Evolutionary conservation across 2,329 filamentous ascomycete species (phyloP).

Genomic region (Talaromyces sp.): DNA sequence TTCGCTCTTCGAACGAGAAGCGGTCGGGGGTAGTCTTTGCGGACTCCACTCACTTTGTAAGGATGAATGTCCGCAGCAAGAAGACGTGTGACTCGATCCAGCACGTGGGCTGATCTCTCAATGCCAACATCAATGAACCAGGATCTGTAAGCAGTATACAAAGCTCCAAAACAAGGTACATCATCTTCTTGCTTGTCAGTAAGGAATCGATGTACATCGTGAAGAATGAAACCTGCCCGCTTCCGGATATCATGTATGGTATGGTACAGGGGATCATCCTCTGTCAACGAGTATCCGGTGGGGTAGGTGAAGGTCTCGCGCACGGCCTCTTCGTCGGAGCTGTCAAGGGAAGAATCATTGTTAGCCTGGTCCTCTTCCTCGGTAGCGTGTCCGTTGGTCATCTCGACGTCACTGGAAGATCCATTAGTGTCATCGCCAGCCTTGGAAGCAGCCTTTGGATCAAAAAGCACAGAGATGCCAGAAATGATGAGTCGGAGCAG

Average conservation of each 20-base stretch:
- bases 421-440: conserved; percentile 44
- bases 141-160: conserved; percentile 88
- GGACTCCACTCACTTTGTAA: conserved; percentile 89
- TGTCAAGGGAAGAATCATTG: conserved; percentile 52
- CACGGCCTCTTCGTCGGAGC: conserved; percentile 59
- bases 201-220: conserved; percentile 80
- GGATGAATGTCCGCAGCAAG: conserved; percentile 83
- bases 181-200: conserved; percentile 86
- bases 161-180: conserved; percentile 86
- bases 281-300: conserved; percentile 75
- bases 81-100: conserved; percentile 81
- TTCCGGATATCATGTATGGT: conserved; percentile 79
- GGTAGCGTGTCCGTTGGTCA: conserved; percentile 35
- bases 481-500: conserved; percentile 85
- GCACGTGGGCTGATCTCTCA: conserved; percentile 86
- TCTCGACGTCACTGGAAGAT: conserved; percentile 45
- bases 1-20: conserved; percentile 90
- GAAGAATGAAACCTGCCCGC: conserved; percentile 73
- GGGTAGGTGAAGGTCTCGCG: conserved; percentile 85
- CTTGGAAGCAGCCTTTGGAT: conserved; percentile 68
- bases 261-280: conserved; percentile 63
- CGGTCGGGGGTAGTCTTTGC: conserved; percentile 89
- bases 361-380: conserved; percentile 24
- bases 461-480: conserved; percentile 85
- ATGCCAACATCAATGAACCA: conserved; percentile 99